Conservation (phyloP, 139 green algal species). For the Tetradesmus obliquus region DNA sequence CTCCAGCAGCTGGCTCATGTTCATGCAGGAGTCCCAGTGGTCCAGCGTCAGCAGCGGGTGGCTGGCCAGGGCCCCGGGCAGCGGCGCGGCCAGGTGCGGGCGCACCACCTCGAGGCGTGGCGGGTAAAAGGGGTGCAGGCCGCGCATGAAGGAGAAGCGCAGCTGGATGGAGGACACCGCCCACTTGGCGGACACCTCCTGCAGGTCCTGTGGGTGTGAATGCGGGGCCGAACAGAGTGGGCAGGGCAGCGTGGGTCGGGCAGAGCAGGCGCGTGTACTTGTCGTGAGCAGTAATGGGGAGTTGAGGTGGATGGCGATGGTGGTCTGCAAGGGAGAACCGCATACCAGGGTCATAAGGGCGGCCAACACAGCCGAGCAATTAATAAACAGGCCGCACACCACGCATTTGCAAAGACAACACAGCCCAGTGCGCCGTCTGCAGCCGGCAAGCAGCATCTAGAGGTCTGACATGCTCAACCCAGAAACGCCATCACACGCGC, state of each 20-base stretch:
- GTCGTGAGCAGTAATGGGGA: neutral
- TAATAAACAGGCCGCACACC: no score
- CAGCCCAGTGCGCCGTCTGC: no score
- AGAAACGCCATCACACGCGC: neutral
- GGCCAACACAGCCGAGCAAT: no score
- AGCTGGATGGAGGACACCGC: conserved; percentile 70
- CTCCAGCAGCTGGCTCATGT: conserved; percentile 57
- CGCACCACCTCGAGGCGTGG: conserved; percentile 66
- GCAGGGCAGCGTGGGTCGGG: neutral
- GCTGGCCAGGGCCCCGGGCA: conserved; percentile 64
- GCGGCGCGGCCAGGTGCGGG: conserved; percentile 60
- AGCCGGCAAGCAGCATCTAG: neutral
- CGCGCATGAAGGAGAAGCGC: conserved; percentile 83
- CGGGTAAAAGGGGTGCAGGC: conserved; percentile 90
- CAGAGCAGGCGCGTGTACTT: neutral
- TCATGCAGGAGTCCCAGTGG: conserved; percentile 80
- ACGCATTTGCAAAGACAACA: no score
- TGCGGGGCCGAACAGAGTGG: neutral
- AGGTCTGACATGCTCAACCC: no score
- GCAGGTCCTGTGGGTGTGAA: conserved; percentile 64
- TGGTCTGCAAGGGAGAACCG: neutral
- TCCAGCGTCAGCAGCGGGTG: conserved; percentile 77
- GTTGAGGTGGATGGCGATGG: neutral
- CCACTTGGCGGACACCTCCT: conserved; percentile 62
- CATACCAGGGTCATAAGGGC: neutral